phyloP scores from a whole-genome alignment of 2,329 filamentous ascomycete species.

The Sphaerostilbella broomeana region DNA sequence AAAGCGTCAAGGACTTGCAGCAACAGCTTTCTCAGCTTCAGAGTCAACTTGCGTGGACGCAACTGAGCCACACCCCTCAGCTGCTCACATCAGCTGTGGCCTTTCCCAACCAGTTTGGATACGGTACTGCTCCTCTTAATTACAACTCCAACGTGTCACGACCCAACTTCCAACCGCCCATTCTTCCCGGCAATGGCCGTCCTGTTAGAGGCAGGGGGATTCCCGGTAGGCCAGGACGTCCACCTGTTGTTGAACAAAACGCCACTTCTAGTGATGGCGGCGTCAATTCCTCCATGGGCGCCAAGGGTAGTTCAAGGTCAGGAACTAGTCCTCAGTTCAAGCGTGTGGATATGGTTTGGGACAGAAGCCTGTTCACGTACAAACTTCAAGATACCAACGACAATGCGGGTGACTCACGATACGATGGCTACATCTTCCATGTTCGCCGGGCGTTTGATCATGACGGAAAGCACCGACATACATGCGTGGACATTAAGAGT shows the following conservation, averaged over 20 bases:
- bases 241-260: neutral
- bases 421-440: conserved; percentile 76
- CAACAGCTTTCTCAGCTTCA: conserved; percentile 23
- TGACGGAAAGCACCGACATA: conserved; percentile 70
- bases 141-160: neutral
- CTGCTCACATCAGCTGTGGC: neutral
- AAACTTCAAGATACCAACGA: conserved; percentile 50
- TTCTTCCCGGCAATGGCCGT: neutral
- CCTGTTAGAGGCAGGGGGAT: neutral
- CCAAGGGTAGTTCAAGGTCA: neutral
- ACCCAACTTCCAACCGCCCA: neutral
- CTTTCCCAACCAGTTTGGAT: neutral
- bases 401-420: conserved; percentile 43
- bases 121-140: neutral
- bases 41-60: conserved; percentile 14
- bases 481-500: conserved; percentile 79
- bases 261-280: neutral
- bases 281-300: neutral
- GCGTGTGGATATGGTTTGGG: conserved; percentile 50
- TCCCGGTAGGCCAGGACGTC: neutral
- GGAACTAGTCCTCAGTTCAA: conserved; percentile 33
- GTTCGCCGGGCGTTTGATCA: conserved; percentile 77
- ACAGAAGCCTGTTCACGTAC: conserved; percentile 42
- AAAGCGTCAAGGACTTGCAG: conserved; percentile 25
- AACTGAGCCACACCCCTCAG: neutral